A percentile compares a stretch with the other conserved stretches of the same genome.
These are phyloP conservation scores for Paramecium biaurelia DNA, from an alignment of 73 alveolate species.

Conservation along the genomic window DNA sequence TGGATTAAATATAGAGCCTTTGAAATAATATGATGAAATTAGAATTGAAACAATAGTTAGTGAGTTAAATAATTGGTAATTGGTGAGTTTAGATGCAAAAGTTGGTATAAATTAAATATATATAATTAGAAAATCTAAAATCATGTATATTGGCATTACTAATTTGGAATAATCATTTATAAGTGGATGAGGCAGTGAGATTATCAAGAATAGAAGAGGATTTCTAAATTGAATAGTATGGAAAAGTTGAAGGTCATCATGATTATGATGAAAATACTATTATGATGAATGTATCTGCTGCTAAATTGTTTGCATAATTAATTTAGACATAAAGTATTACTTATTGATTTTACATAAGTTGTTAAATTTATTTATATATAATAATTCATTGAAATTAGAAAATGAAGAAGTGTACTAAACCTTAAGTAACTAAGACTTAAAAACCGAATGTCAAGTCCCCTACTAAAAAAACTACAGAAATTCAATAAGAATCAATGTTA, in stretches of 20 bases:
- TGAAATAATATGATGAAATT: background rate
- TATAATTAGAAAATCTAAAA: slow-evolving; percentile 47
- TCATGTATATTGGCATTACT: slow-evolving; percentile 48
- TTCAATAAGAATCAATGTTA: background rate
- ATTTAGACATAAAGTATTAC: background rate
- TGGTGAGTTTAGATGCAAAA: slow-evolving; percentile 40
- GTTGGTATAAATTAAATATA: background rate
- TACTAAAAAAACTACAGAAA: background rate
- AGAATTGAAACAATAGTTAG: background rate
- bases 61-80: slow-evolving; percentile 51
- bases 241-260: slow-evolving; percentile 63
- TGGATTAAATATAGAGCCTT: slow-evolving; percentile 9
- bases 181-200: slow-evolving; percentile 22
- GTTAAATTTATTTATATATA: background rate
- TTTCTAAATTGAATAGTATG: slow-evolving; percentile 48
- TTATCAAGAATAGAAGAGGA: slow-evolving; percentile 63
- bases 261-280: slow-evolving; percentile 59
- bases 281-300: slow-evolving; percentile 20
- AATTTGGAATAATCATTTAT: background rate
- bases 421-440: background rate
- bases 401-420: background rate
- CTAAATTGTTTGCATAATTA: slow-evolving; percentile 51
- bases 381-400: background rate
- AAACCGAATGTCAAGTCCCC: background rate
- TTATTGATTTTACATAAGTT: background rate